Base-by-base conservation (phyloP, 2,329 filamentous ascomycete genomes). In the Fusarium sp. region DNA sequence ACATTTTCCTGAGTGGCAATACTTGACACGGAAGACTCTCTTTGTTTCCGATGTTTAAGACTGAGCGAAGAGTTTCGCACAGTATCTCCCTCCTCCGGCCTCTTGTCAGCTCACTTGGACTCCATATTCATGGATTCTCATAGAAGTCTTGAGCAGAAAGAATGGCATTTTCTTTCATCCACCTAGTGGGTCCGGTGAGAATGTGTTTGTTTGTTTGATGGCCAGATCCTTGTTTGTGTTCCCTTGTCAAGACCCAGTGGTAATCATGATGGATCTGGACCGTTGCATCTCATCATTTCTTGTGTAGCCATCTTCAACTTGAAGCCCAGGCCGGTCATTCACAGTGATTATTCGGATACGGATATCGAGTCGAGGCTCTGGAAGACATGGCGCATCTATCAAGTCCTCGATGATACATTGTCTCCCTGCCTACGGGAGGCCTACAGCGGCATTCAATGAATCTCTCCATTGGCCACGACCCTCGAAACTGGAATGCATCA, bases 401-500 rank as follows among this genome's bases (percentile, higher is more conserved):
- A 12, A 33, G 30, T 15, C 45, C 47, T 27, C 35, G 27, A 25
- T 32, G 14, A 56, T 22, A 8, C n/a, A 35, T 20, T 8, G 33
- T 63, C 72, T 70, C 72, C 72, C 72, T 74, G 27, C 66, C 52
- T 73, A 52, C 61, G 30, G 33, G 20, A 70, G 52, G 59, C 61
- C 65, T 37, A 43, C 38, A 40, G 38, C 52, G 47, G 56, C 61
- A 62, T 63, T 33, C 57, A 43, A 43, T 43, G 38, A 30, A 59
- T 65, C 60, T 61, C 57, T 65, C 30, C 38, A 22, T 54, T 50
- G 54, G 38, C 40, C 63, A 60, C 37, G 37, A 63, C 65, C 37
- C 25, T 37, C 66, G 38, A 61, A 63, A 63, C 70, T 80, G 79
- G 79, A 80, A 80, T 80, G 79, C 73, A 76, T 70, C 71, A 61